These are phyloP conservation scores for Penium margaritaceum DNA, from an alignment of 139 green algal genomes.

Conservation along the genomic window DNA sequence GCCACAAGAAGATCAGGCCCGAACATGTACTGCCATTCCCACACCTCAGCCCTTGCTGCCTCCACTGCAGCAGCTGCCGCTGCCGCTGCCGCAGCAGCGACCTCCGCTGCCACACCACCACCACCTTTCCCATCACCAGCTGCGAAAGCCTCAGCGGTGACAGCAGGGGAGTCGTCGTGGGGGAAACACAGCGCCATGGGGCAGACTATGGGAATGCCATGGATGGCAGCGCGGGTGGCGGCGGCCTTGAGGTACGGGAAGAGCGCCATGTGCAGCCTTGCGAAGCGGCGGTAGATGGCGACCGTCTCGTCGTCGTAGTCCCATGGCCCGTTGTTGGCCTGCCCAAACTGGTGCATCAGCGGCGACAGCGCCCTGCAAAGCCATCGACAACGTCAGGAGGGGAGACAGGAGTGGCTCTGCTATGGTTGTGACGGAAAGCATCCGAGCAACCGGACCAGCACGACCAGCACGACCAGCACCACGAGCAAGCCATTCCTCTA, in stretches of 20 bases:
- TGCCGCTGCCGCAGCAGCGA: no score
- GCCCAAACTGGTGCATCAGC: conserved; percentile 39
- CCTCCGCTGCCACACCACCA: no score
- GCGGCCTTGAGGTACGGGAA: conserved; percentile 21
- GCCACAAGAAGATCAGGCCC: conserved; percentile 26
- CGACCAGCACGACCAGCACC: no score
- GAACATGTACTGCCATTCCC: conserved; percentile 19
- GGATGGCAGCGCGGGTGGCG: background rate
- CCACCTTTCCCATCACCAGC: no score
- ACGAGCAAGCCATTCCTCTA: no score
- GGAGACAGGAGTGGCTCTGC: background rate
- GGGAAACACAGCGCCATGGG: conserved; percentile 34
- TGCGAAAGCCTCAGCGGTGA: background rate
- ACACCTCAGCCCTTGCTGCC: no score
- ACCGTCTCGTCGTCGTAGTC: conserved; percentile 14
- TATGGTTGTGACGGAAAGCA: background rate
- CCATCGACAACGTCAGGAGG: no score
- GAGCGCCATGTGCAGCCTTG: conserved; percentile 25
- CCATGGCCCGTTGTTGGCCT: conserved; percentile 33
- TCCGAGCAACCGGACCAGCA: background rate
- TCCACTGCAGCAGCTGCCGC: no score
- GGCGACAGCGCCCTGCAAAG: conserved; percentile 6
- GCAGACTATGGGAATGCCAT: conserved; percentile 16
- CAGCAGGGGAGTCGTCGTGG: conserved; percentile 9
- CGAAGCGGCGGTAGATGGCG: conserved; percentile 12